Percentiles rank a stretch among this genome's conserved stretches.
These are phyloP conservation scores for Penicillium nucicola DNA, from an alignment of 495 filamentous ascomycete species.

Conservation along the genomic window DNA sequence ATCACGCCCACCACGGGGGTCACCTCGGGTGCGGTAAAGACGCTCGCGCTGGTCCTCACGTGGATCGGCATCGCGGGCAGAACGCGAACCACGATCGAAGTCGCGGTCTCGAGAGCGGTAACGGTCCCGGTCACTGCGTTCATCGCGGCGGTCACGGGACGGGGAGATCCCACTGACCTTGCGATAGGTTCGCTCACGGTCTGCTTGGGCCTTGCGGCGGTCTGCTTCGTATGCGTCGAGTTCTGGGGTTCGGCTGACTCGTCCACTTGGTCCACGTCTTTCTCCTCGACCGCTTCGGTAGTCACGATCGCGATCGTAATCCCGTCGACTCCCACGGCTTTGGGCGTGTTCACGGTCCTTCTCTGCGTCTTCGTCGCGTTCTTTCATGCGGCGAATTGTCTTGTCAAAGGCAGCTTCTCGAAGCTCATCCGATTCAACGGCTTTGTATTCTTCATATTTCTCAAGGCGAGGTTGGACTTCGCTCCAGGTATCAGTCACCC, in stretches of 20 bases:
- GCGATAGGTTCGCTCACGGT: slow-evolving; percentile 82
- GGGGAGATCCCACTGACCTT: slow-evolving; percentile 65
- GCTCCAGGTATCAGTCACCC: slow-evolving; percentile 77
- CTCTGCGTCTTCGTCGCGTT: slow-evolving; percentile 84
- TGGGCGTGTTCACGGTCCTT: slow-evolving; percentile 66
- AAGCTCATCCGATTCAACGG: slow-evolving; percentile 75
- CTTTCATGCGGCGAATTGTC: slow-evolving; percentile 80
- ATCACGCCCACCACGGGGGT: slow-evolving; percentile 68
- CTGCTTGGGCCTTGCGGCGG: slow-evolving; percentile 78
- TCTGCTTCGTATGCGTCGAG: slow-evolving; percentile 86
- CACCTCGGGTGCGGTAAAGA: slow-evolving; percentile 76
- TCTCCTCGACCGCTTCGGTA: slow-evolving; percentile 51
- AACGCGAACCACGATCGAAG: slow-evolving; percentile 10
- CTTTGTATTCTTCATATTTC: slow-evolving; percentile 77
- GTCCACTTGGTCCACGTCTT: slow-evolving; percentile 56
- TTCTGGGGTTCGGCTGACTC: slow-evolving; percentile 74
- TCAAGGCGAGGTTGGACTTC: slow-evolving; percentile 74
- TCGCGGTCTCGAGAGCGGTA: slow-evolving; percentile 59
- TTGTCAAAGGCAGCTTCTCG: slow-evolving; percentile 89
- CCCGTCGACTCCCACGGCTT: slow-evolving; percentile 37
- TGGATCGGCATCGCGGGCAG: slow-evolving; percentile 49
- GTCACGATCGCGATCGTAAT: slow-evolving; percentile 56
- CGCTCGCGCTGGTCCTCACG: slow-evolving; percentile 84
- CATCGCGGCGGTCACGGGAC: slow-evolving; percentile 49
- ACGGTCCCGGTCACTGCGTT: slow-evolving; percentile 52